Conservation (phyloP, 306 rosid species). For the Fragaria iinumae region DNA sequence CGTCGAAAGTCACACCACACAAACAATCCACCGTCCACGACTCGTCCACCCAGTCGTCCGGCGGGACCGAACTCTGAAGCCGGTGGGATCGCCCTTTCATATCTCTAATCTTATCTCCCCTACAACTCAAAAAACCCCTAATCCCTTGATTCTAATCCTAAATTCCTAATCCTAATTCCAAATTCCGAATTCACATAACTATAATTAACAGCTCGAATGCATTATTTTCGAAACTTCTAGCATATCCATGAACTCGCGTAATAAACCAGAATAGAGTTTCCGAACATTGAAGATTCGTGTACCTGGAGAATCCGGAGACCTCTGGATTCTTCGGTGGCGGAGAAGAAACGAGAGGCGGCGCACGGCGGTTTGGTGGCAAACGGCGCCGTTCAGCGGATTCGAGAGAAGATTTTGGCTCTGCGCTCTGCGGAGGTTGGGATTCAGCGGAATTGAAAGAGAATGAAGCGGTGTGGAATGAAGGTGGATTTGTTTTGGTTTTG, state of each 20-base stretch:
- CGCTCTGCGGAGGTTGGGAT: background rate
- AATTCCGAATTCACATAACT: slow-evolving; percentile 11
- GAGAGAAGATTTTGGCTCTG: background rate
- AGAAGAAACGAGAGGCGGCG: background rate
- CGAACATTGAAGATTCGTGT: background rate
- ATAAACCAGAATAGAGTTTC: background rate
- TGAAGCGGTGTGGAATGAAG: background rate
- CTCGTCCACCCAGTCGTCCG: slow-evolving; percentile 90
- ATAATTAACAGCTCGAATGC: background rate
- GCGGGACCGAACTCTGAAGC: slow-evolving; percentile 79
- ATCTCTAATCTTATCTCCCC: slow-evolving; percentile 9
- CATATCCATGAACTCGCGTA: background rate
- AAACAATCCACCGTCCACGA: slow-evolving; percentile 97
- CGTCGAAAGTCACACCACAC: slow-evolving; percentile 94
- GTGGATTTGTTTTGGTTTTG: slow-evolving; percentile 18
- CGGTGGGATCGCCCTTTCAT: slow-evolving; percentile 95
- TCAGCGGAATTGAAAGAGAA: slow-evolving; percentile 31
- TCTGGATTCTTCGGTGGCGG: background rate
- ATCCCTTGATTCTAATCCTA: slow-evolving; percentile 17
- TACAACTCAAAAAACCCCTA: slow-evolving; percentile 7
- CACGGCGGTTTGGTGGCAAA: background rate
- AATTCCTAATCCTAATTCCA: slow-evolving; percentile 19
- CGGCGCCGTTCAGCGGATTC: background rate
- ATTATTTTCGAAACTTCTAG: background rate
- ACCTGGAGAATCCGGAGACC: slow-evolving; percentile 21